Evolutionary conservation across 1,284 basidiomycete genomes (phyloP), one percentile per base, ranked within the genome.

Genomic region (Leucoagaricus sp.): DNA sequence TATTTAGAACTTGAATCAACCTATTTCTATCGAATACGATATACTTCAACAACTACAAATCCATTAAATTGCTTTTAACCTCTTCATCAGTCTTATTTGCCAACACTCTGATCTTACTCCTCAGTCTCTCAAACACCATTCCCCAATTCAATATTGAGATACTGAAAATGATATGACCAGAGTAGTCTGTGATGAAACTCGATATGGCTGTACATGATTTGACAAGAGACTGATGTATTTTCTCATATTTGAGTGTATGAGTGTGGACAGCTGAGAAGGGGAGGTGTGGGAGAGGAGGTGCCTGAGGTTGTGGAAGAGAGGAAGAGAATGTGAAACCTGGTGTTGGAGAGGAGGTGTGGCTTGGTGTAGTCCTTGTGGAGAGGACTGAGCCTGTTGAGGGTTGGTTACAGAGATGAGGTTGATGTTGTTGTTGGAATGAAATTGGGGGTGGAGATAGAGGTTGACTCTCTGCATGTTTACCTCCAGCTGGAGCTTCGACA

Each of bases 61-160:
- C 93, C 31, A 86, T 78, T 1, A 84, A 79, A 66, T 93, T 91
- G 1, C 80, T 19, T 8, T 19, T 17, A 15, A 8, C 76, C 13
- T 76, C 78, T 8, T 83, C 80, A 15, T 86, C 82, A 1, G 75
- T 59, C 21, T 77, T 74, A 44, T 75, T 75, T 0, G 86, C 86
- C 52, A 89, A 80, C 58, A 75, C 81, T 61, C 82, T 81, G 41
- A 95, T 89, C 71, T 91, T 89, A 44, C 78, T 78, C 56, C 87
- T 84, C 58, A 96, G 82, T 17, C 91, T 83, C 21, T 81, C 75
- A 61, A 91, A 83, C 17, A 98, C 89, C 7, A 93, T 82, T 31
- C 76, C 73, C 94, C 95, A 98, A 67, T 98, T 97, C 19, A 91
- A 91, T 0, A 92, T 87, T 5, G 94, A 96, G 13, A 98, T 81